Evolutionary conservation across 2,329 filamentous ascomycete genomes (phyloP).

Genomic region (Bipolaris sorokiniana): DNA sequence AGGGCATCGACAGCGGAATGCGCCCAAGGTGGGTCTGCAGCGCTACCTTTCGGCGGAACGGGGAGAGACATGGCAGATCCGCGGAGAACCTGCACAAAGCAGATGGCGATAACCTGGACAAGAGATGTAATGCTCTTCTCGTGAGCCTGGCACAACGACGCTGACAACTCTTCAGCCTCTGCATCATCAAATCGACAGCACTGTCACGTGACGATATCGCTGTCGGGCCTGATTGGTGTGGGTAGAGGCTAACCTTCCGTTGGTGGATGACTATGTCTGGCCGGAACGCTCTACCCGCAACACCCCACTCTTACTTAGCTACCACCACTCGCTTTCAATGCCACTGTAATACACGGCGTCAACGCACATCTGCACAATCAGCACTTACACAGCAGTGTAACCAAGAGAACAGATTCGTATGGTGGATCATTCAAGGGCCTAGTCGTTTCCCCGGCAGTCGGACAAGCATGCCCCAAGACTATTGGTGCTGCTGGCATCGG

Average conservation of each 20-base stretch:
- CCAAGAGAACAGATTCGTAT: constrained; percentile 58
- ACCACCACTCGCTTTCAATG: neutral
- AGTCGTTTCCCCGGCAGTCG: constrained; percentile 65
- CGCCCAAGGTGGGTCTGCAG: constrained; percentile 33
- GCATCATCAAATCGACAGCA: constrained; percentile 16
- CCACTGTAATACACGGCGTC: constrained; percentile 26
- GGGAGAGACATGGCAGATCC: constrained; percentile 37
- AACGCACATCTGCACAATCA: constrained; percentile 60
- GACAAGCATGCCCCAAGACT: constrained; percentile 40
- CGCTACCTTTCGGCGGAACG: constrained; percentile 37
- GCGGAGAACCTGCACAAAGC: constrained; percentile 1
- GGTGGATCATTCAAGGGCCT: constrained; percentile 60
- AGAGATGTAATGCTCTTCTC: constrained; percentile 2
- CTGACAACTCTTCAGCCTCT: constrained; percentile 23
- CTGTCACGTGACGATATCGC: constrained; percentile 31
- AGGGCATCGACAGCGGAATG: constrained; percentile 53
- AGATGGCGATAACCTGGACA: neutral
- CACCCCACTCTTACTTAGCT: constrained; percentile 32
- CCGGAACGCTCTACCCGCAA: constrained; percentile 2
- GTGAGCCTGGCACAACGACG: constrained; percentile 6
- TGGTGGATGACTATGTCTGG: constrained; percentile 6
- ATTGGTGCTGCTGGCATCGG: constrained; percentile 44
- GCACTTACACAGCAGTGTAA: constrained; percentile 58
- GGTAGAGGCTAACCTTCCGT: constrained; percentile 4
- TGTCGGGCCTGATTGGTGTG: constrained; percentile 23